A percentile compares a stretch with the other conserved stretches of the same genome.
phyloP scores from a whole-genome alignment of 2,329 filamentous ascomycete genomes.

The Parastagonospora nodorum region DNA sequence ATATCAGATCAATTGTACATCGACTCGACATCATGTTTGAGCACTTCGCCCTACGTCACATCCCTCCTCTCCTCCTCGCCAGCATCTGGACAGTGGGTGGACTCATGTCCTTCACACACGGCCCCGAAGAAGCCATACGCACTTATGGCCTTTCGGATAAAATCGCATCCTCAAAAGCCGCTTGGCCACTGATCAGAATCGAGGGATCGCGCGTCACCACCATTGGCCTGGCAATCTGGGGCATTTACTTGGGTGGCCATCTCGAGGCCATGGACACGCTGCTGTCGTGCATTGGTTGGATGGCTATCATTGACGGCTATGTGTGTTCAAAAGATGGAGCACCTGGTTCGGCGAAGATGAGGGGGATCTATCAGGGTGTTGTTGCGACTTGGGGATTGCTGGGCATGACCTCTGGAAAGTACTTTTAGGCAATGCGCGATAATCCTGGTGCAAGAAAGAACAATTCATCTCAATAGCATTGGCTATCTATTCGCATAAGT shows the following conservation, averaged over 20 bases:
- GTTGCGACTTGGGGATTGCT: slow-evolving; percentile 22
- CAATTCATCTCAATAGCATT: too few species aligned
- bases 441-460: too few species aligned
- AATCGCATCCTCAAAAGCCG: slow-evolving; percentile 15
- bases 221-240: slow-evolving; percentile 21
- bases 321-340: slow-evolving; percentile 18
- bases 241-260: slow-evolving; percentile 21
- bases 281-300: slow-evolving; percentile 18
- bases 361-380: slow-evolving; percentile 9
- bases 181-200: slow-evolving; percentile 22
- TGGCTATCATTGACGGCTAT: slow-evolving; percentile 18
- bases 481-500: too few species aligned
- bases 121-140: slow-evolving; percentile 15
- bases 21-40: slow-evolving; percentile 8
- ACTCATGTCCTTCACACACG: slow-evolving; percentile 13
- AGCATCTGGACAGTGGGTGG: slow-evolving; percentile 20
- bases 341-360: slow-evolving; percentile 12
- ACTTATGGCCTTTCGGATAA: slow-evolving; percentile 13
- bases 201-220: slow-evolving; percentile 19
- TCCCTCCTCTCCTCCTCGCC: slow-evolving; percentile 24
- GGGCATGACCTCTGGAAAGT: slow-evolving; percentile 23
- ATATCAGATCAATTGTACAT: too few species aligned
- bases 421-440: slow-evolving; percentile 5
- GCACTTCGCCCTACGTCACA: slow-evolving; percentile 16
- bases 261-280: slow-evolving; percentile 24